Evolutionary conservation across 2,329 filamentous ascomycete genomes (phyloP).

Genomic region (Tothia fuscella): DNA sequence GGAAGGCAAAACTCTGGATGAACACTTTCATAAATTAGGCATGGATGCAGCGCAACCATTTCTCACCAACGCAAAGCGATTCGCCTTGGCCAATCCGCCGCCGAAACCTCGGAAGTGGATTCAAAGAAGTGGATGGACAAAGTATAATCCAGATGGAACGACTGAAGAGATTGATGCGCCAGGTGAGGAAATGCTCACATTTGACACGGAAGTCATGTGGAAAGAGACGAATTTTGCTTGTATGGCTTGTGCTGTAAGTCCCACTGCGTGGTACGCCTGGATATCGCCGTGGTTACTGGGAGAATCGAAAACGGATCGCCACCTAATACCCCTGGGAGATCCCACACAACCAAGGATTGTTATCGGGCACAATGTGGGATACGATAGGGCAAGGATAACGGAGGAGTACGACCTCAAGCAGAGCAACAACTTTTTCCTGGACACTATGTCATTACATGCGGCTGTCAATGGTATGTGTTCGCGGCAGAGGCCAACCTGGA

Average conservation of each 20-base stretch:
- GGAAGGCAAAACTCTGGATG: constrained; percentile 71
- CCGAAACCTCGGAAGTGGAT: constrained; percentile 62
- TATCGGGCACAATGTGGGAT: constrained; percentile 91
- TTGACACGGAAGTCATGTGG: constrained; percentile 96
- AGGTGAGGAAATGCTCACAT: constrained; percentile 70
- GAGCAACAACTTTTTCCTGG: constrained; percentile 74
- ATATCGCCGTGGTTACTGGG: constrained; percentile 87
- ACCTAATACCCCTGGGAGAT: constrained; percentile 81
- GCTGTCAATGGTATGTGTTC: constrained; percentile 99
- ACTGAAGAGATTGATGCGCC: constrained; percentile 65
- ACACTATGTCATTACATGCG: constrained; percentile 97
- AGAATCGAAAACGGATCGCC: constrained; percentile 63
- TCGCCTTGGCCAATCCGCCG: constrained; percentile 49
- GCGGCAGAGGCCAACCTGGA: constrained; percentile 88
- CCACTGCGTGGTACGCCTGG: constrained; percentile 94
- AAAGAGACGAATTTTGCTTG: constrained; percentile 85
- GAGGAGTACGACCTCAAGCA: constrained; percentile 85
- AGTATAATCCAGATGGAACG: constrained; percentile 65
- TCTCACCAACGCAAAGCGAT: constrained; percentile 60
- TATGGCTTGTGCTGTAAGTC: constrained; percentile 89
- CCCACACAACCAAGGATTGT: constrained; percentile 61
- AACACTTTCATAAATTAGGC: constrained; percentile 86
- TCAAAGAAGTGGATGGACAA: constrained; percentile 80
- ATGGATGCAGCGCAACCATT: constrained; percentile 80
- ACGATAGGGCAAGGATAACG: constrained; percentile 73